Conservation (phyloP, 306 rosid species). For the Ormosia emarginata region DNA sequence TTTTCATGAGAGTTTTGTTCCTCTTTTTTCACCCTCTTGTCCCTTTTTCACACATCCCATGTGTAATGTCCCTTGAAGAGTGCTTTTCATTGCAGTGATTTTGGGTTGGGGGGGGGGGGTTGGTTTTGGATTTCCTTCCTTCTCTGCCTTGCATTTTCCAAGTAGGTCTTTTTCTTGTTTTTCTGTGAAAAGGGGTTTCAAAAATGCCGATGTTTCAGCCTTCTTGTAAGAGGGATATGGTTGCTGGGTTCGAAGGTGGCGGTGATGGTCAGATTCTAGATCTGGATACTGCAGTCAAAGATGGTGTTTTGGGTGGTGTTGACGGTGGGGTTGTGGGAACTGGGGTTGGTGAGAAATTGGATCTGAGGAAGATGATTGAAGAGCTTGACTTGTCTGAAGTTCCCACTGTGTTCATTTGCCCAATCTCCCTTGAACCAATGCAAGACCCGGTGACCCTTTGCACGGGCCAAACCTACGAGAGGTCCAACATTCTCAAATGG, state of each 20-base stretch:
- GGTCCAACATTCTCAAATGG: constrained; percentile 79
- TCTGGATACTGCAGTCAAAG: constrained; percentile 79
- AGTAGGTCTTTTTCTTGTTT: not conserved
- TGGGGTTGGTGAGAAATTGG: constrained; percentile 58
- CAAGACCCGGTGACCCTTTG: constrained; percentile 84
- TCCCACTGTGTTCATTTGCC: constrained; percentile 73
- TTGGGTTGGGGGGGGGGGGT: not conserved
- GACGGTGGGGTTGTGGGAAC: constrained; percentile 42
- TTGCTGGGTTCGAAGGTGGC: constrained; percentile 56
- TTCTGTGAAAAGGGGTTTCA: not conserved
- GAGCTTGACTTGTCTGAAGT: constrained; percentile 69
- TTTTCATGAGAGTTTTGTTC: constrained; percentile 14
- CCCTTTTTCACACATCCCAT: constrained; percentile 14
- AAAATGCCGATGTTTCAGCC: constrained; percentile 77
- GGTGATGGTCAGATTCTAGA: constrained; percentile 75
- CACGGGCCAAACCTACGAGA: constrained; percentile 79
- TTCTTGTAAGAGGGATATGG: constrained; percentile 43
- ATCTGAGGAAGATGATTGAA: constrained; percentile 73
- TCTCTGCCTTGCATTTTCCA: constrained; percentile 7
- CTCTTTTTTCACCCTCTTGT: not conserved
- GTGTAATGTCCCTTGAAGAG: constrained; percentile 42
- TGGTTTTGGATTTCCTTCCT: not conserved
- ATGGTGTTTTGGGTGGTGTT: constrained; percentile 62
- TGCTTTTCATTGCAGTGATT: constrained; percentile 33
- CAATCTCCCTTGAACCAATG: constrained; percentile 85